A percentile compares a stretch with the other conserved stretches of the same genome.
Evolutionary conservation across 176 grass and related monocot genomes (phyloP).

Genomic region (Oryza brachyantha): DNA sequence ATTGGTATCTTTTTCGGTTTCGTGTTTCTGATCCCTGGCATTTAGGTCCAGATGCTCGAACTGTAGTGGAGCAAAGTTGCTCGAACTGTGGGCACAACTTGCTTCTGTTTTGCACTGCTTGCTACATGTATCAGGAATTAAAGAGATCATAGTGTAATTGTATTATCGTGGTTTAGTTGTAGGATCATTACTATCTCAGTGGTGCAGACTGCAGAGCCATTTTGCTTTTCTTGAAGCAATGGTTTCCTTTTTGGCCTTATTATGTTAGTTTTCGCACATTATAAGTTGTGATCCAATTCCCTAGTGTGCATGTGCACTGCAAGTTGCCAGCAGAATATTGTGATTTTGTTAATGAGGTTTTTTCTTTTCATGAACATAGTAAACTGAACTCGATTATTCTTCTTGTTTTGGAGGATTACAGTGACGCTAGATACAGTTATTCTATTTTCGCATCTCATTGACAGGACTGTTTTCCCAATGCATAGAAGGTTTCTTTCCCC

Average conservation of each 20-base stretch:
- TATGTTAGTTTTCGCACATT: neutral
- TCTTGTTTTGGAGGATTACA: neutral
- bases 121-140: no score
- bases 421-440: neutral
- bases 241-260: neutral
- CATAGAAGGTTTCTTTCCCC: neutral
- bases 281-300: neutral
- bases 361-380: neutral
- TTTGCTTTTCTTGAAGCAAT: neutral
- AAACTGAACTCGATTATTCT: neutral
- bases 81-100: neutral
- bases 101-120: neutral
- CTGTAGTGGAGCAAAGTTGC: neutral
- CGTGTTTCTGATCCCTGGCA: neutral
- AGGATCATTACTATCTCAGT: neutral
- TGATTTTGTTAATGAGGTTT: neutral
- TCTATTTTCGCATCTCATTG: neutral
- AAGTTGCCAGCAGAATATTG: conserved; percentile 11
- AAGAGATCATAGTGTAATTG: neutral
- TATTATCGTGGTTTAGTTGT: neutral
- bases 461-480: no score
- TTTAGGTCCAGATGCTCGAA: neutral
- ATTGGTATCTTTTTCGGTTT: neutral
- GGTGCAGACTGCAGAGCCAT: neutral
- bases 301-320: neutral